A percentile compares a stretch with the other conserved stretches of the same genome.
These are phyloP conservation scores for Fusarium pininemorale DNA, from an alignment of 2,329 filamentous ascomycete species.

Conservation along the genomic window DNA sequence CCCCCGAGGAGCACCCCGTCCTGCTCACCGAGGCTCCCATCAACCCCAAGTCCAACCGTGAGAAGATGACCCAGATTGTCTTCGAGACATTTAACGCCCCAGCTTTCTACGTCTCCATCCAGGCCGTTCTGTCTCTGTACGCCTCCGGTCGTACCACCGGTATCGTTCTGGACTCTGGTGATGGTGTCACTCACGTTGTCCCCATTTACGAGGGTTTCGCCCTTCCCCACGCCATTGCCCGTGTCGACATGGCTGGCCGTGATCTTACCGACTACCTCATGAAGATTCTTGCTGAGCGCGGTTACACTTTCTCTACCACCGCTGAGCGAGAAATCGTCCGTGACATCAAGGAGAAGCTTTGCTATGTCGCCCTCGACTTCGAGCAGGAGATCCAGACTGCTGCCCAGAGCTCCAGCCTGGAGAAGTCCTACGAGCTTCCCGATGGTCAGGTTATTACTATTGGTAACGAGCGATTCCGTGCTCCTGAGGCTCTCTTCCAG, in stretches of 20 bases:
- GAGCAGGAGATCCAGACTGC: slow-evolving; percentile 99
- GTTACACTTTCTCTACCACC: slow-evolving; percentile 99
- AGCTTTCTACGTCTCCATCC: slow-evolving; percentile 99
- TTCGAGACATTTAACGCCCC: slow-evolving; percentile 99
- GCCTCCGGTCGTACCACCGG: slow-evolving; percentile 99
- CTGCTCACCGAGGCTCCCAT: slow-evolving; percentile 99
- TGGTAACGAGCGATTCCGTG: slow-evolving; percentile 99
- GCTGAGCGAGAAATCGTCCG: slow-evolving; percentile 99
- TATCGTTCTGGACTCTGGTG: slow-evolving; percentile 99
- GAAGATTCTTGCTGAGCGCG: slow-evolving; percentile 99
- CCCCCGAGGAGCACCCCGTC: slow-evolving; percentile 99
- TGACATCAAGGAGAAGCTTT: slow-evolving; percentile 99
- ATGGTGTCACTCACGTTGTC: slow-evolving; percentile 99
- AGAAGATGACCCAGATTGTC: slow-evolving; percentile 99
- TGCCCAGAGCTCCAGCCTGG: slow-evolving; percentile 96
- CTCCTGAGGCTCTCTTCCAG: slow-evolving; percentile 99
- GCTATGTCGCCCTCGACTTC: slow-evolving; percentile 99
- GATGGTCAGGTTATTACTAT: slow-evolving; percentile 99
- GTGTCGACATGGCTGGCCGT: slow-evolving; percentile 99
- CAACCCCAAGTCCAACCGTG: slow-evolving; percentile 99
- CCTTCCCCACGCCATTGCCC: slow-evolving; percentile 98
- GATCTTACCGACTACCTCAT: slow-evolving; percentile 99
- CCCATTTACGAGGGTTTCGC: slow-evolving; percentile 99
- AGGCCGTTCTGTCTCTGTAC: slow-evolving; percentile 99
- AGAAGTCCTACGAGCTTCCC: slow-evolving; percentile 99